Conservation (phyloP, 495 filamentous ascomycete species). For the Penicillium coffeae region DNA sequence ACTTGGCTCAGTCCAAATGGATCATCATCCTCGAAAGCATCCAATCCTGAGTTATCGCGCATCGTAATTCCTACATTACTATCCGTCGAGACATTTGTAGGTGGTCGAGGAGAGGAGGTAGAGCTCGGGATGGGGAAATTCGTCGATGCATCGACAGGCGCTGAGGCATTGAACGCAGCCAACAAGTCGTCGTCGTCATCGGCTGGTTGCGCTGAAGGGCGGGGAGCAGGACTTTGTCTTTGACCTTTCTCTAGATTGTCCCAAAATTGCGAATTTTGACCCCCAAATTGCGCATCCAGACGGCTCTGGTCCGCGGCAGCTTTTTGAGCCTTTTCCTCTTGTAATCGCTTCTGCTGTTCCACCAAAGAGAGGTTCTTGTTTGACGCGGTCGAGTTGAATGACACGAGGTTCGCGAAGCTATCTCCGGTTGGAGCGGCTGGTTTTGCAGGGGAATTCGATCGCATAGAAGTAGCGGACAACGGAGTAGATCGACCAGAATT, state of each 20-base stretch:
- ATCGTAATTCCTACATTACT: conserved; percentile 21
- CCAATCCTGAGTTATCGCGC: conserved; percentile 18
- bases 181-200: conserved; percentile 56
- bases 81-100: conserved; percentile 13
- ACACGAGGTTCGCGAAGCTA: conserved; percentile 87
- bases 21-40: conserved; percentile 56
- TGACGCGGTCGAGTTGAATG: conserved; percentile 63
- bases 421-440: conserved; percentile 63
- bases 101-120: conserved; percentile 27
- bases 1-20: conserved; percentile 81
- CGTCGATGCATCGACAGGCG: conserved; percentile 59
- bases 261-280: conserved; percentile 61
- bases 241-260: conserved; percentile 55
- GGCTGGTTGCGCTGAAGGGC: conserved; percentile 50
- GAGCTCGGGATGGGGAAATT: conserved; percentile 51
- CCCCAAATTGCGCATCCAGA: conserved; percentile 71
- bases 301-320: conserved; percentile 67
- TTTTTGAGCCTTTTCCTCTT: conserved; percentile 71
- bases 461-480: conserved; percentile 52
- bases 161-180: conserved; percentile 57
- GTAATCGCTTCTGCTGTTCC: conserved; percentile 78
- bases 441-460: conserved; percentile 49
- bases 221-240: conserved; percentile 35
- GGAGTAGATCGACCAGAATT: conserved; percentile 69
- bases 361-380: conserved; percentile 69